A percentile compares a stretch with the other conserved stretches of the same genome.
phyloP scores from a whole-genome alignment of 139 green algal species.

The Asterochloris sp. region DNA sequence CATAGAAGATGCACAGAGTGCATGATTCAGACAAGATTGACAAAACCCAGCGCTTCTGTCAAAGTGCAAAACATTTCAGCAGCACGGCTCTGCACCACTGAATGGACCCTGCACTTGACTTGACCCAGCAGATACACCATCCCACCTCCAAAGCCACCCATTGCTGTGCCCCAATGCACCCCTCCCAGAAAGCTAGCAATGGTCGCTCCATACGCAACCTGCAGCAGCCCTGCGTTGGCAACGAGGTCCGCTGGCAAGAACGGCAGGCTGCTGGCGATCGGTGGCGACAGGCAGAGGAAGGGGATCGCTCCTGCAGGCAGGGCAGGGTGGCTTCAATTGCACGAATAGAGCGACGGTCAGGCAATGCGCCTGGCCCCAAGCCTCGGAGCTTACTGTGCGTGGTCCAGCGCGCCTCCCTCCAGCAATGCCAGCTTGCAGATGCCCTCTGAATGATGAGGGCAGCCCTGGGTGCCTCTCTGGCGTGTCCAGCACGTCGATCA shows the following conservation, averaged over 20 bases:
- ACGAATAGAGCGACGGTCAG: too few species aligned
- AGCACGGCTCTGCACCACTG: background rate
- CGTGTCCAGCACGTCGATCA: too few species aligned
- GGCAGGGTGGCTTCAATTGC: too few species aligned
- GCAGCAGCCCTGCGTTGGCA: constrained; percentile 32
- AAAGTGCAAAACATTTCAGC: background rate
- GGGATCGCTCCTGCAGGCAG: constrained; percentile 58
- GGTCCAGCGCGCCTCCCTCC: too few species aligned
- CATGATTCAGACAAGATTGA: background rate
- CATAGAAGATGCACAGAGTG: background rate
- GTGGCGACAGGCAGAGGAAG: constrained; percentile 67
- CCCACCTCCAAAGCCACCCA: constrained; percentile 16
- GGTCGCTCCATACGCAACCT: constrained; percentile 47
- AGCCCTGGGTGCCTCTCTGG: too few species aligned
- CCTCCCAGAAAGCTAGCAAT: constrained; percentile 90
- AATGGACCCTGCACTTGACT: background rate
- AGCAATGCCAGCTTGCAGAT: too few species aligned
- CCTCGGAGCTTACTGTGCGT: too few species aligned
- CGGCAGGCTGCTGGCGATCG: constrained; percentile 37
- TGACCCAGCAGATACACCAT: background rate
- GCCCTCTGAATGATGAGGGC: too few species aligned
- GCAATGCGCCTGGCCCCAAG: too few species aligned
- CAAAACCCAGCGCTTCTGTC: background rate
- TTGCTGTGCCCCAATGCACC: constrained; percentile 69
- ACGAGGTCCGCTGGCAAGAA: constrained; percentile 39